phyloP scores from a whole-genome alignment of 768 basidiomycete species.

The Pulveroboletus sp. region DNA sequence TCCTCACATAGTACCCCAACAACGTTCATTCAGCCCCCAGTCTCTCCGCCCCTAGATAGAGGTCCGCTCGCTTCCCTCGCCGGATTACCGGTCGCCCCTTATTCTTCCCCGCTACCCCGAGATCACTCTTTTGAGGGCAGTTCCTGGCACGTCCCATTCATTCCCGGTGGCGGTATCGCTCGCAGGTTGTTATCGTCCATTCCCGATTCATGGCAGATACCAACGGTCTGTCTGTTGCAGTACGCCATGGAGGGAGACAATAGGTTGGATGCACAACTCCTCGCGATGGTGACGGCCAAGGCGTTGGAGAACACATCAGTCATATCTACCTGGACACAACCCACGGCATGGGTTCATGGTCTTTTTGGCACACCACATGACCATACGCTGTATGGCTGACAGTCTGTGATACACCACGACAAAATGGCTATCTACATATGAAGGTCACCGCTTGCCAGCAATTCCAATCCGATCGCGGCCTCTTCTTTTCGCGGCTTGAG shows the following conservation, averaged over 20 bases:
- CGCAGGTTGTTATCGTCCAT: constrained; percentile 60
- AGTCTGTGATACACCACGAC: background rate
- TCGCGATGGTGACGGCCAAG: constrained; percentile 52
- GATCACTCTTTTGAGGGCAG: constrained; percentile 24
- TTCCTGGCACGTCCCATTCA: constrained; percentile 52
- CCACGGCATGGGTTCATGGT: constrained; percentile 54
- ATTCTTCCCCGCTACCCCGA: constrained; percentile 46
- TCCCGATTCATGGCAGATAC: constrained; percentile 44
- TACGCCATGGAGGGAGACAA: constrained; percentile 86
- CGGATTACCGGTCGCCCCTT: constrained; percentile 48
- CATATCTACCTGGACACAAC: constrained; percentile 49
- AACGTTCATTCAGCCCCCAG: constrained; percentile 47
- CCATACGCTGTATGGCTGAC: constrained; percentile 64
- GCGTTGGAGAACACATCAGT: constrained; percentile 37
- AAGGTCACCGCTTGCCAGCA: constrained; percentile 52
- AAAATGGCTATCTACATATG: constrained; percentile 1
- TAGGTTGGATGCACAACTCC: constrained; percentile 58
- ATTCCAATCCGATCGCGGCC: constrained; percentile 52
- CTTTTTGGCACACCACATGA: constrained; percentile 73
- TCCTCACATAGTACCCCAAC: constrained; percentile 52
- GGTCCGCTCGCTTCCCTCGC: constrained; percentile 42
- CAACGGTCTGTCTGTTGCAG: constrained; percentile 58
- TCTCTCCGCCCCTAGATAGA: constrained; percentile 40
- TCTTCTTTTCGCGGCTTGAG: constrained; percentile 70
- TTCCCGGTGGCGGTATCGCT: constrained; percentile 75